Percentiles rank a stretch among this genome's conserved stretches.
Conservation (phyloP, 345 rosid species). For the Cardiospermum halicacabum region DNA sequence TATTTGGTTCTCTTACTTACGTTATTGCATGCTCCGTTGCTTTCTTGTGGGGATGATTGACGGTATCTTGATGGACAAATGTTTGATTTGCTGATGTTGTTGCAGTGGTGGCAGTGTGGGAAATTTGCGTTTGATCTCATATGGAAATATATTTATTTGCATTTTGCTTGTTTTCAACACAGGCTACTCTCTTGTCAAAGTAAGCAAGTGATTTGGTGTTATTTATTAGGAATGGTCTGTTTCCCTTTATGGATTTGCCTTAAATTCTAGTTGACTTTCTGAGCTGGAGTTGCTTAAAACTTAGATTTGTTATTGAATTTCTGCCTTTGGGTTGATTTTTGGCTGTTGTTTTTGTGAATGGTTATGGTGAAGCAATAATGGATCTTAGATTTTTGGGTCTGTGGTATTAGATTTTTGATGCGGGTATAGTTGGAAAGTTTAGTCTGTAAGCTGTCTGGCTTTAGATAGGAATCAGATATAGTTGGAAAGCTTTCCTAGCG, state of each 20-base stretch:
- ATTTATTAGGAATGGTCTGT: neutral
- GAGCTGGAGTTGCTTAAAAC: neutral
- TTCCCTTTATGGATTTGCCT: neutral
- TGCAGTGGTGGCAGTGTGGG: constrained; percentile 29
- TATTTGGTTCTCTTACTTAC: neutral
- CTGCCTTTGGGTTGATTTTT: neutral
- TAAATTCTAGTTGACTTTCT: neutral
- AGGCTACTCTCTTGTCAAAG: constrained; percentile 9
- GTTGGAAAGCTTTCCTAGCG: constrained; percentile 21
- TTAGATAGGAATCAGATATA: constrained; percentile 9
- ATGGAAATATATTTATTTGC: constrained; percentile 19
- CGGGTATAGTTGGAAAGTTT: constrained; percentile 12
- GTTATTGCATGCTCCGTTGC: constrained; percentile 1
- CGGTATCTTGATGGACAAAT: neutral
- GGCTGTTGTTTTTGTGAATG: neutral
- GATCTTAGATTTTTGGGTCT: neutral
- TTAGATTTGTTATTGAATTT: constrained; percentile 2
- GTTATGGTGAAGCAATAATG: constrained; percentile 3
- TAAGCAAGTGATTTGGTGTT: neutral
- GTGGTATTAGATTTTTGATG: constrained; percentile 4
- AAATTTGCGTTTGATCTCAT: constrained; percentile 35
- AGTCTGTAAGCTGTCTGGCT: constrained; percentile 23
- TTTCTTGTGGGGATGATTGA: constrained; percentile 3
- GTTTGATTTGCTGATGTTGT: constrained; percentile 13
- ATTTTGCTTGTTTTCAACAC: constrained; percentile 13